phyloP scores from a whole-genome alignment of 768 basidiomycete genomes.

The Naganishia kalamii region DNA sequence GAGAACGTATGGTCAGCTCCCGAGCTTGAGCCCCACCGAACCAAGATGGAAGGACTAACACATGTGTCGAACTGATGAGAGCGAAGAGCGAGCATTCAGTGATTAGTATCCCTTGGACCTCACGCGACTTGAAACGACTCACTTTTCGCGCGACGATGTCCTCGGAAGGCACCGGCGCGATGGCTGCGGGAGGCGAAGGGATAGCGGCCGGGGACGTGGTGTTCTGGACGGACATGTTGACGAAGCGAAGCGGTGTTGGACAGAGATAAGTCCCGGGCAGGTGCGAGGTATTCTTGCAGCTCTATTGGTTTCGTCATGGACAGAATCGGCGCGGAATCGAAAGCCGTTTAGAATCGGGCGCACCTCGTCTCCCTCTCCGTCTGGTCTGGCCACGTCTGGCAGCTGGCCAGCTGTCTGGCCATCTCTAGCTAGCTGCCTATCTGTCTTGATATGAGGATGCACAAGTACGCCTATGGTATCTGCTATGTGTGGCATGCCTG shows the following conservation, averaged over 20 bases:
- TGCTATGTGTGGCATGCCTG: too few relatives aligned
- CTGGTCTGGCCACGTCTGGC: too few relatives aligned
- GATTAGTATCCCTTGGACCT: slow-evolving; percentile 1
- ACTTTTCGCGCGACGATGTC: slow-evolving; percentile 87
- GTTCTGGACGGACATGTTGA: slow-evolving; percentile 31
- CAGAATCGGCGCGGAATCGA: background rate
- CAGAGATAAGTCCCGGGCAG: background rate
- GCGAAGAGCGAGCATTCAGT: background rate
- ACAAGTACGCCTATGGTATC: too few relatives aligned
- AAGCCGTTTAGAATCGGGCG: too few relatives aligned
- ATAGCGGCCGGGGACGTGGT: slow-evolving; percentile 22
- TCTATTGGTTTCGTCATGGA: background rate
- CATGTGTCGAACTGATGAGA: slow-evolving; percentile 42
- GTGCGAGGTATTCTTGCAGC: background rate
- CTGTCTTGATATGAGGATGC: too few relatives aligned
- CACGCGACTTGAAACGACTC: slow-evolving; percentile 19
- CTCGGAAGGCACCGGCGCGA: slow-evolving; percentile 68
- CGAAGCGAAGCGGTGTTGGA: background rate
- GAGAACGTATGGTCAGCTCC: background rate
- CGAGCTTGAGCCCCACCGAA: background rate
- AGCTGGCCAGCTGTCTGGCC: too few relatives aligned
- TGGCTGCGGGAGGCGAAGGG: slow-evolving; percentile 30
- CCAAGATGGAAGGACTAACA: slow-evolving; percentile 26
- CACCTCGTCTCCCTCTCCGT: too few relatives aligned
- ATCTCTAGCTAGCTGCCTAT: too few relatives aligned